Evolutionary conservation across 495 filamentous ascomycete genomes (phyloP).

Genomic region (Glonium stellatum): DNA sequence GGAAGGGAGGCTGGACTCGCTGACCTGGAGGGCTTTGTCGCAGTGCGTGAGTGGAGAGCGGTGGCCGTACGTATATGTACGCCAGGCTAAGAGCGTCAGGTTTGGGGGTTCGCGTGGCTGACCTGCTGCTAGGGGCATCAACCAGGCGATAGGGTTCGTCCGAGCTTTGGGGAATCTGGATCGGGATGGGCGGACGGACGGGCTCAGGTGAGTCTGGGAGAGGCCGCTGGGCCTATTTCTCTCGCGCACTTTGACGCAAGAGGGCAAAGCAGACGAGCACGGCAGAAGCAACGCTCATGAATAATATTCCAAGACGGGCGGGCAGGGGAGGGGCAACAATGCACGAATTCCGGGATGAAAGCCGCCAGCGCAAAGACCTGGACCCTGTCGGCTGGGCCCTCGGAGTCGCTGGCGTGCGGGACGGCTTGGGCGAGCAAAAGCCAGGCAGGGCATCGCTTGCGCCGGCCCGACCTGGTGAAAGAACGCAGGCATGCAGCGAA

Average conservation of each 20-base stretch:
- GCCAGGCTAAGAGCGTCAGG: slow-evolving; percentile 26
- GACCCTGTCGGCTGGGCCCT: slow-evolving; percentile 25
- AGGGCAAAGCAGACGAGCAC: slow-evolving; percentile 29
- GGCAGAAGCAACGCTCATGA: slow-evolving; percentile 24
- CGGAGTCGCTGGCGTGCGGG: slow-evolving; percentile 27
- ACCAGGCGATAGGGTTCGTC: slow-evolving; percentile 31
- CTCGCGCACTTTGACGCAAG: slow-evolving; percentile 25
- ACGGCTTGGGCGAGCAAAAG: slow-evolving; percentile 24
- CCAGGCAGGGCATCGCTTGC: slow-evolving; percentile 27
- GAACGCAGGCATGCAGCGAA: background rate
- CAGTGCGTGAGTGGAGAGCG: slow-evolving; percentile 27
- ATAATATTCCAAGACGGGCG: slow-evolving; percentile 4
- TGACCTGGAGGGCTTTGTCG: slow-evolving; percentile 27
- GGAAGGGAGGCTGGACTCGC: slow-evolving; percentile 18
- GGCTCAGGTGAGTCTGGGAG: slow-evolving; percentile 13
- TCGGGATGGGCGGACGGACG: slow-evolving; percentile 20
- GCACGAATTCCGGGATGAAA: slow-evolving; percentile 21
- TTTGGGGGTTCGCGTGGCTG: slow-evolving; percentile 28
- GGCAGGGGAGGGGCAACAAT: slow-evolving; percentile 20
- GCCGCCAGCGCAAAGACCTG: slow-evolving; percentile 9
- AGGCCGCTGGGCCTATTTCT: slow-evolving; percentile 12
- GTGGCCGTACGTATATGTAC: slow-evolving; percentile 33
- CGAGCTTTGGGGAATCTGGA: slow-evolving; percentile 29
- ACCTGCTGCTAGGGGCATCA: slow-evolving; percentile 21
- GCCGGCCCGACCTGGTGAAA: slow-evolving; percentile 26